phyloP scores from a whole-genome alignment of 148 eudicot genomes.

The Camellia sinensis region DNA sequence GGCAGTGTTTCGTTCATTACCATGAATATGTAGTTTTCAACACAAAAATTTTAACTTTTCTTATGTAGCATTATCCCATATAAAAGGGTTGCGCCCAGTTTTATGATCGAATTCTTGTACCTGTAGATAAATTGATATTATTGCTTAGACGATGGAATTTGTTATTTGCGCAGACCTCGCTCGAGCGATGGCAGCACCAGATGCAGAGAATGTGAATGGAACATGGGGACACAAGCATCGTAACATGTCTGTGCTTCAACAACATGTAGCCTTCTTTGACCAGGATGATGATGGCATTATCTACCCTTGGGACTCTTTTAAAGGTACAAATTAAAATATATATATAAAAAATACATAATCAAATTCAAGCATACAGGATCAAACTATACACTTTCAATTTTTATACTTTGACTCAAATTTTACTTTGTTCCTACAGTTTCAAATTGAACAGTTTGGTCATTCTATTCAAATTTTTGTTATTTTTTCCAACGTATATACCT shows the following conservation, averaged over 20 bases:
- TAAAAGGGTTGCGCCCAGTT: too few species aligned
- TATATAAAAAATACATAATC: neutral
- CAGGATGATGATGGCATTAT: conserved; percentile 49
- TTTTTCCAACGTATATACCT: too few species aligned
- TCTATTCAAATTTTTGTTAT: too few species aligned
- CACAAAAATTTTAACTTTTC: too few species aligned
- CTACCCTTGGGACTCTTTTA: conserved; percentile 50
- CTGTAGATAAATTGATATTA: neutral
- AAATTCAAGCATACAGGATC: neutral
- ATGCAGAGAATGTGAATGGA: conserved; percentile 46
- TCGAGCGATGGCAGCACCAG: conserved; percentile 51
- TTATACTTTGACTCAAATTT: too few species aligned
- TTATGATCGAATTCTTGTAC: too few species aligned
- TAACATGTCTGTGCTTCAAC: conserved; percentile 57
- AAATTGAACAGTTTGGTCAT: too few species aligned
- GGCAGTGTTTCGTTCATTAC: too few species aligned
- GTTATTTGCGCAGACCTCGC: conserved; percentile 37
- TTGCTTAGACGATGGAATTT: neutral
- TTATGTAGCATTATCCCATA: too few species aligned
- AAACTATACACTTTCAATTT: too few species aligned
- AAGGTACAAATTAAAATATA: conserved; percentile 21
- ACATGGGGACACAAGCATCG: conserved; percentile 48
- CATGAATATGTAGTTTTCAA: too few species aligned
- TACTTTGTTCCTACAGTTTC: too few species aligned
- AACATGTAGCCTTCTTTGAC: conserved; percentile 63